phyloP scores from a whole-genome alignment of 2,329 filamentous ascomycete species.

The Aspergillus unguis region DNA sequence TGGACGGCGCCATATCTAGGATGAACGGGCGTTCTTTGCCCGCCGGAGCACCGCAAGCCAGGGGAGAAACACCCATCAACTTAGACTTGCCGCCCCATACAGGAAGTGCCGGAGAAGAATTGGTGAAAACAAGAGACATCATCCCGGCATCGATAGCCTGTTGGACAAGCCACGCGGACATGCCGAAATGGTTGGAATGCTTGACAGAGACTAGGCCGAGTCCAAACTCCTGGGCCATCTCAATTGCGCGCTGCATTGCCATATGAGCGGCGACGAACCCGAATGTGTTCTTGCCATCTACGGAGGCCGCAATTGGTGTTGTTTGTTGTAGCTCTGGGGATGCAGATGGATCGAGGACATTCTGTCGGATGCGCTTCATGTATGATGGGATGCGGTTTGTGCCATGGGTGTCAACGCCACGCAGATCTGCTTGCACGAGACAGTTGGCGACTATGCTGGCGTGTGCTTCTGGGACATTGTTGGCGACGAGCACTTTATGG shows the following conservation, averaged over 20 bases:
- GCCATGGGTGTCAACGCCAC: slow-evolving; percentile 76
- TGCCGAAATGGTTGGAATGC: slow-evolving; percentile 79
- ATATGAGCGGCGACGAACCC: slow-evolving; percentile 67
- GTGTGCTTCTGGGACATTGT: slow-evolving; percentile 58
- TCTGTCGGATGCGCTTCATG: slow-evolving; percentile 67
- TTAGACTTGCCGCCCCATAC: slow-evolving; percentile 66
- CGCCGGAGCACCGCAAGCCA: slow-evolving; percentile 71
- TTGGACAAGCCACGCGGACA: slow-evolving; percentile 77
- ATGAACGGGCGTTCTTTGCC: slow-evolving; percentile 58
- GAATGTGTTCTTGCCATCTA: slow-evolving; percentile 68
- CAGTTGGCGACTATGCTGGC: slow-evolving; percentile 64
- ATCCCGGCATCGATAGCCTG: slow-evolving; percentile 69
- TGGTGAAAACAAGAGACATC: slow-evolving; percentile 69
- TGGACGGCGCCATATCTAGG: slow-evolving; percentile 46
- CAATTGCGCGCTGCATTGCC: slow-evolving; percentile 66
- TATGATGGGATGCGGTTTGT: slow-evolving; percentile 76
- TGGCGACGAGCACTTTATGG: slow-evolving; percentile 27
- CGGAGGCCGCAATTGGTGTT: slow-evolving; percentile 68
- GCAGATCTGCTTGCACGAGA: slow-evolving; percentile 70
- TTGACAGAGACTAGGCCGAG: slow-evolving; percentile 74
- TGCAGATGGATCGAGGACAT: slow-evolving; percentile 62
- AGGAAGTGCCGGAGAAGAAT: slow-evolving; percentile 68
- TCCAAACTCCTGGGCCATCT: slow-evolving; percentile 61
- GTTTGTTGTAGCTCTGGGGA: slow-evolving; percentile 57
- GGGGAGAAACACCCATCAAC: slow-evolving; percentile 69